Evolutionary conservation across 1,284 basidiomycete genomes (phyloP).

Genomic region (Quambalaria eucalypti): DNA sequence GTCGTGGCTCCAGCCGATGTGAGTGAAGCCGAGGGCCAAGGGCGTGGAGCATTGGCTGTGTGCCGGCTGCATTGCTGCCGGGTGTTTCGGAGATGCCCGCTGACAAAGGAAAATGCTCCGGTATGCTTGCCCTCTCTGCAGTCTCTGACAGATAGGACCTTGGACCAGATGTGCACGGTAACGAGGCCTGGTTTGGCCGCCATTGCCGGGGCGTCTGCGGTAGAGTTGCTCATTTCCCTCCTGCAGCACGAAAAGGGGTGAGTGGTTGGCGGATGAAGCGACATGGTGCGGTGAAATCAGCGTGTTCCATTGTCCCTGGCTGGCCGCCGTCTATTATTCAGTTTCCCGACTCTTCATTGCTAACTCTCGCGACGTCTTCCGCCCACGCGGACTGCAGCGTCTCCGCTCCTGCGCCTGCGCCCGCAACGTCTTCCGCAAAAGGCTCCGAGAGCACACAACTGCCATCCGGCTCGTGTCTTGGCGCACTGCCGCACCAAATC

Average conservation of each 20-base stretch:
- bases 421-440: not conserved
- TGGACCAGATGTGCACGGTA: slow-evolving; percentile 99
- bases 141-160: slow-evolving; percentile 84
- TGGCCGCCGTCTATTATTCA: not conserved
- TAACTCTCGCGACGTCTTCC: not conserved
- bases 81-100: not conserved
- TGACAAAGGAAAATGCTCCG: not conserved
- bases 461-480: slow-evolving; percentile 55
- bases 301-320: not conserved
- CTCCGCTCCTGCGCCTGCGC: not conserved
- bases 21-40: slow-evolving; percentile 11
- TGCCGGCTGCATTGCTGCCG: not conserved
- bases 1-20: slow-evolving; percentile 92
- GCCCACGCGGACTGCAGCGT: not conserved
- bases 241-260: slow-evolving; percentile 60
- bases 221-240: slow-evolving; percentile 80
- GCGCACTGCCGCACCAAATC: slow-evolving; percentile 84
- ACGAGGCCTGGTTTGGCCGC: slow-evolving; percentile 90
- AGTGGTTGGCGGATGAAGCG: not conserved
- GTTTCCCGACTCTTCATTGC: not conserved
- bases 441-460: slow-evolving; percentile 41
- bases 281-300: not conserved
- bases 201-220: slow-evolving; percentile 80
- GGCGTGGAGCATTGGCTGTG: not conserved
- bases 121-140: slow-evolving; percentile 1